Conservation (phyloP, 805 yeast species). For the Yamadazyma ubonensis region DNA sequence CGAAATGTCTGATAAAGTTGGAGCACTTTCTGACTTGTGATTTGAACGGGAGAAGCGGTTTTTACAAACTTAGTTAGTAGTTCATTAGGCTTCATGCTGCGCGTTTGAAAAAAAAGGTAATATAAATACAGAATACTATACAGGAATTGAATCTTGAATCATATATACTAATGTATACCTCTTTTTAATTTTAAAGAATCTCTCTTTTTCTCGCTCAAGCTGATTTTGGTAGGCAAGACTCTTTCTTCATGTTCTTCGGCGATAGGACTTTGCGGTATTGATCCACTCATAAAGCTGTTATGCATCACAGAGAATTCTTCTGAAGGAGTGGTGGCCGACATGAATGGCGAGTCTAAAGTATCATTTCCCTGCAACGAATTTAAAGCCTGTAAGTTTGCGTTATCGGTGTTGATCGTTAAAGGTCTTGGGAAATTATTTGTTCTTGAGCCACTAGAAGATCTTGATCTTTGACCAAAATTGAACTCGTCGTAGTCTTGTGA, state of each 20-base stretch:
- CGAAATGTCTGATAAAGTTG: slow-evolving; percentile 12
- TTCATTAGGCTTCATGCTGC: slow-evolving; percentile 4
- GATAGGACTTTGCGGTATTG: slow-evolving; percentile 14
- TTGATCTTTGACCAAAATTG: slow-evolving; percentile 19
- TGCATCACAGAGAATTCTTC: slow-evolving; percentile 36
- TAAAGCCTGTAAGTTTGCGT: slow-evolving; percentile 26
- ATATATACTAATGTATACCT: slow-evolving; percentile 35
- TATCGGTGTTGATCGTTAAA: slow-evolving; percentile 39
- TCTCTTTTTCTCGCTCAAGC: slow-evolving; percentile 44
- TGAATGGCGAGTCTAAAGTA: slow-evolving; percentile 41
- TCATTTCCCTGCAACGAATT: slow-evolving; percentile 23
- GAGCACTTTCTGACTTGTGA: slow-evolving; percentile 12
- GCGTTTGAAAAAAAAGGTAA: background rate
- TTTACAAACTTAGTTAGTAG: slow-evolving; percentile 5
- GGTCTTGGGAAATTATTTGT: slow-evolving; percentile 31
- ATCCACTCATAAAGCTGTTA: slow-evolving; percentile 8
- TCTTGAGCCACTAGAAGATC: slow-evolving; percentile 23
- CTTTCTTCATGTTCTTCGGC: slow-evolving; percentile 19
- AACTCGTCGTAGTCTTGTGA: slow-evolving; percentile 33
- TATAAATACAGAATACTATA: background rate
- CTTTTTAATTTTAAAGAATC: slow-evolving; percentile 45
- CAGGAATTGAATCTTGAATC: background rate
- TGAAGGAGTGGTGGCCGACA: slow-evolving; percentile 36
- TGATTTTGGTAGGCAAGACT: slow-evolving; percentile 29
- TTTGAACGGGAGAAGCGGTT: background rate